phyloP scores from a whole-genome alignment of 1,284 basidiomycete species.

The Athelia psychrophila region DNA sequence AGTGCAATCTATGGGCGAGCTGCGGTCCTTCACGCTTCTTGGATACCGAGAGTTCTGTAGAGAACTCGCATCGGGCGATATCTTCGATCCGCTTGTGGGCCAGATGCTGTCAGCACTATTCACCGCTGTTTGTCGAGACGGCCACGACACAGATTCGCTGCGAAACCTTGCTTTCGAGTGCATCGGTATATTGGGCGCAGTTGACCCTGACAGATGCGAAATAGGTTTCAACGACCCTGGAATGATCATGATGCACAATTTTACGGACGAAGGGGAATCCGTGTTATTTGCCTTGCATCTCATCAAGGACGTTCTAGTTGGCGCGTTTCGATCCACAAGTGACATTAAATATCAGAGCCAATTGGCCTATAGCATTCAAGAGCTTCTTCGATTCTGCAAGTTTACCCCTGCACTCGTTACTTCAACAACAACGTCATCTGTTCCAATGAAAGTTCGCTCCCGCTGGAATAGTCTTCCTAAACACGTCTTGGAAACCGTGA shows the following conservation, averaged over 20 bases:
- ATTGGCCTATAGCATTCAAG: slow-evolving; percentile 92
- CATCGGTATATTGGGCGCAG: slow-evolving; percentile 90
- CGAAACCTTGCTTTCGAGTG: slow-evolving; percentile 83
- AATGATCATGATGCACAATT: slow-evolving; percentile 82
- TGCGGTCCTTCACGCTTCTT: slow-evolving; percentile 62
- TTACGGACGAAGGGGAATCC: slow-evolving; percentile 79
- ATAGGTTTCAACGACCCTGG: slow-evolving; percentile 57
- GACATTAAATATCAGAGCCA: slow-evolving; percentile 92
- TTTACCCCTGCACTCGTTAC: slow-evolving; percentile 76
- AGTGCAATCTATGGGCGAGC: slow-evolving; percentile 74
- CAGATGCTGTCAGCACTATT: slow-evolving; percentile 72
- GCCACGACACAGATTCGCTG: slow-evolving; percentile 69
- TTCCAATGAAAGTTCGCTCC: slow-evolving; percentile 63
- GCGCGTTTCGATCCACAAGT: slow-evolving; percentile 91
- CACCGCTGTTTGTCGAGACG: slow-evolving; percentile 72
- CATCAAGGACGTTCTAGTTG: slow-evolving; percentile 84
- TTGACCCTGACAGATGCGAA: slow-evolving; percentile 94
- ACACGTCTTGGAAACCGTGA: slow-evolving; percentile 84
- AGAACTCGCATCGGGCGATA: slow-evolving; percentile 74
- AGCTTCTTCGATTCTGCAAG: slow-evolving; percentile 85
- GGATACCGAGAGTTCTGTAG: slow-evolving; percentile 55
- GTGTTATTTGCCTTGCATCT: slow-evolving; percentile 84
- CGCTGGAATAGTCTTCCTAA: slow-evolving; percentile 82
- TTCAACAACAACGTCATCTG: slow-evolving; percentile 43
- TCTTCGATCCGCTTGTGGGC: slow-evolving; percentile 81